Percentiles rank a stretch among this genome's conserved stretches.
Conservation (phyloP, 2,329 filamentous ascomycete species). For the Aspergillus sp. region DNA sequence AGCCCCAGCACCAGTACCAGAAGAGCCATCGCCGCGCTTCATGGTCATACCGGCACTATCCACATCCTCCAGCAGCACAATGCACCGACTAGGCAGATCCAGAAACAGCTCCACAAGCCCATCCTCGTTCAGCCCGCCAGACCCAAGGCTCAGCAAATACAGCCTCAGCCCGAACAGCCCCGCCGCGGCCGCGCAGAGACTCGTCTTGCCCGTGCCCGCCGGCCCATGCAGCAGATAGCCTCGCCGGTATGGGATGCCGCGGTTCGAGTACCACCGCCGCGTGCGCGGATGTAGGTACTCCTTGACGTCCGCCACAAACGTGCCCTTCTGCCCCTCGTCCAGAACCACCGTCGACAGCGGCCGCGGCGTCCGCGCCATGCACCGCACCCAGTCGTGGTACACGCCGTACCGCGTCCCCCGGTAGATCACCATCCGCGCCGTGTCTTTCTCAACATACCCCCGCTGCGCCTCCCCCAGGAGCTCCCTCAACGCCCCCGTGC, state of each 20-base stretch:
- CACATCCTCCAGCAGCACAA: constrained; percentile 68
- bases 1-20: constrained; percentile 12
- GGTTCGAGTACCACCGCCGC: constrained; percentile 65
- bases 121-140: constrained; percentile 54
- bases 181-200: constrained; percentile 59
- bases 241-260: constrained; percentile 75
- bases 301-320: constrained; percentile 46
- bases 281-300: constrained; percentile 46
- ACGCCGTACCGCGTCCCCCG: constrained; percentile 19
- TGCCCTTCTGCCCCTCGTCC: constrained; percentile 40
- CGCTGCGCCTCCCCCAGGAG: constrained; percentile 28
- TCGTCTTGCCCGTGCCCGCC: constrained; percentile 71
- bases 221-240: constrained; percentile 77
- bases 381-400: constrained; percentile 23
- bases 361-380: constrained; percentile 38
- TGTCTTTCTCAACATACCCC: constrained; percentile 27
- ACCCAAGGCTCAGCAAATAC: constrained; percentile 62
- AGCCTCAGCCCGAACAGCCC: constrained; percentile 62
- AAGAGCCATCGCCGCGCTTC: constrained; percentile 26
- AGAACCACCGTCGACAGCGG: constrained; percentile 48
- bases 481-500: constrained; percentile 24
- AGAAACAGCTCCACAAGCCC: constrained; percentile 55
- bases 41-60: constrained; percentile 63
- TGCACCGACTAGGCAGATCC: constrained; percentile 58
- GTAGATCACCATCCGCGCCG: constrained; percentile 30